Evolutionary conservation across 2,329 filamentous ascomycete species (phyloP).

Genomic region (Pseudogymnoascus sp.): DNA sequence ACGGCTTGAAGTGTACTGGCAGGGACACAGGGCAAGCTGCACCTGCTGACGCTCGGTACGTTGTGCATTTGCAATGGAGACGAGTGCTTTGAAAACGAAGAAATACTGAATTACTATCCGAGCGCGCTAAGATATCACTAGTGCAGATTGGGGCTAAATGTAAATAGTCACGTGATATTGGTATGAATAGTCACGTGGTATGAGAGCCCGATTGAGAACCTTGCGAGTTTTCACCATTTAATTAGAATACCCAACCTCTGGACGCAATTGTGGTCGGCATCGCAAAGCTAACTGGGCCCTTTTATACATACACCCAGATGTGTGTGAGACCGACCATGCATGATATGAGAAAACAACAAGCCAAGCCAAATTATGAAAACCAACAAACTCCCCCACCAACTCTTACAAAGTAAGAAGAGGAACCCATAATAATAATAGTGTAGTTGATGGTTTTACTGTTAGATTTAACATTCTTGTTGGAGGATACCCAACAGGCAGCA

Average conservation of each 20-base stretch:
- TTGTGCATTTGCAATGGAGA: neutral
- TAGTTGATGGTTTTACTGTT: no score
- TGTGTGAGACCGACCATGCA: no score
- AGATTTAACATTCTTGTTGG: no score
- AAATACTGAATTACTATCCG: constrained; percentile 5
- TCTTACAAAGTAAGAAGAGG: no score
- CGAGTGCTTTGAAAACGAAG: neutral
- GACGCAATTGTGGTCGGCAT: neutral
- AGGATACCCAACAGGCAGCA: no score
- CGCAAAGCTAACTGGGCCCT: neutral
- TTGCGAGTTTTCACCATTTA: no score
- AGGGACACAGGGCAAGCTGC: neutral
- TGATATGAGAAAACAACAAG: no score
- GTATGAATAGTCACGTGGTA: neutral
- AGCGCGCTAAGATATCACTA: neutral
- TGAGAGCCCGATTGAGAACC: neutral
- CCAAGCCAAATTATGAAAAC: no score
- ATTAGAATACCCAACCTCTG: neutral
- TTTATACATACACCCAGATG: no score
- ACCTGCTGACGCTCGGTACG: neutral
- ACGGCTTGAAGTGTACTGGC: neutral
- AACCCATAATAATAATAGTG: no score
- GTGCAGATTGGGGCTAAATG: neutral
- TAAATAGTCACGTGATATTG: neutral
- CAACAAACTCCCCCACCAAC: no score